phyloP scores from a whole-genome alignment of 2,329 filamentous ascomycete genomes.

The Trichophyton schoenleinii region DNA sequence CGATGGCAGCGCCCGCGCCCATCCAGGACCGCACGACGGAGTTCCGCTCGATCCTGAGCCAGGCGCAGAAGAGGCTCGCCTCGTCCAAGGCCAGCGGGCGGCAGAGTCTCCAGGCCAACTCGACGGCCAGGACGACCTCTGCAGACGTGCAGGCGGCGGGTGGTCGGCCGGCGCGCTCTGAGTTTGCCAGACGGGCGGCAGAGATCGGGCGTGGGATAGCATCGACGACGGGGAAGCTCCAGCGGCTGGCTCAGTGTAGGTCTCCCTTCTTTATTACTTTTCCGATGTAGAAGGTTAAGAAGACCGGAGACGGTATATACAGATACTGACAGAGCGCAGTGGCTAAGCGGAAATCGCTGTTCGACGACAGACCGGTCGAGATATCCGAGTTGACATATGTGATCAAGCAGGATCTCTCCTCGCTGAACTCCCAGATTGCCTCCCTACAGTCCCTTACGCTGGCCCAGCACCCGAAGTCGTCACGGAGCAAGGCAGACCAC shows the following conservation, averaged over 20 bases:
- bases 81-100: constrained; percentile 65
- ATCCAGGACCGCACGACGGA: constrained; percentile 96
- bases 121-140: constrained; percentile 27
- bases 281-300: too few species aligned
- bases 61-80: constrained; percentile 69
- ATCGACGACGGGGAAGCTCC: constrained; percentile 85
- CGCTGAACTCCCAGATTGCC: constrained; percentile 75
- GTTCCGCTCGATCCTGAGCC: constrained; percentile 80
- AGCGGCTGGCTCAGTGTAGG: constrained; percentile 75
- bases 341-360: constrained; percentile 91
- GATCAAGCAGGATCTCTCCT: constrained; percentile 91
- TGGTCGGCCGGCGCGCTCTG: constrained; percentile 48
- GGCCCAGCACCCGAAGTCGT: constrained; percentile 56
- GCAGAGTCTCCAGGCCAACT: constrained; percentile 62
- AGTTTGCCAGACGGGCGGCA: constrained; percentile 84
- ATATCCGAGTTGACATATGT: constrained; percentile 95
- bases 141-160: background rate
- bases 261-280: constrained; percentile 11
- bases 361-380: constrained; percentile 91
- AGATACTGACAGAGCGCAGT: constrained; percentile 37
- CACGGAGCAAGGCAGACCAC: constrained; percentile 46
- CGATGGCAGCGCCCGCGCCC: constrained; percentile 46
- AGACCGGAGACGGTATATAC: too few species aligned
- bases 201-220: constrained; percentile 87
- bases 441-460: constrained; percentile 65